These are phyloP conservation scores for Ophiorrhiza pumila DNA, from an alignment of 257 asterid genomes.

Conservation along the genomic window DNA sequence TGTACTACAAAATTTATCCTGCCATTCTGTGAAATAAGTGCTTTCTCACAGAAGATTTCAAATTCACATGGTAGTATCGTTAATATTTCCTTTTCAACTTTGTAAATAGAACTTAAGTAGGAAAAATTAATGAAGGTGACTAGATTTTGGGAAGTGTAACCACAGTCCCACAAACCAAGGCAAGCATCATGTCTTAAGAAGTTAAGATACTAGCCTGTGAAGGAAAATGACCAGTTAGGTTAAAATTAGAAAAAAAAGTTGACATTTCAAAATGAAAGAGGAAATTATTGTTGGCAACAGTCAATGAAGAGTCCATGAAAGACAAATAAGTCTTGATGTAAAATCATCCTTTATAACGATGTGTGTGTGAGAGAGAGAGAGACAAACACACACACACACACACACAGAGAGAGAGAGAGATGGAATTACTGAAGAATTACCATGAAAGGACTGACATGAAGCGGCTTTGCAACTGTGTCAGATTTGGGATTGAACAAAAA, in stretches of 20 bases:
- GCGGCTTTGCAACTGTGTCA: constrained; percentile 86
- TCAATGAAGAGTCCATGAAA: neutral
- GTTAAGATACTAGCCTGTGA: neutral
- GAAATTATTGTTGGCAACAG: neutral
- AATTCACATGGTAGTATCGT: neutral
- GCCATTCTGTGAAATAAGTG: neutral
- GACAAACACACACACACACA: too few species aligned
- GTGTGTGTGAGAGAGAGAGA: neutral
- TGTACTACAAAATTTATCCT: neutral
- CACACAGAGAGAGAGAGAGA: neutral
- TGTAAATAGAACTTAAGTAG: neutral
- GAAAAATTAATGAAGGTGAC: neutral
- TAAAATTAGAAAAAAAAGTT: neutral
- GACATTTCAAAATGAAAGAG: neutral
- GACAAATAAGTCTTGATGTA: neutral
- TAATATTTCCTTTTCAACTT: neutral
- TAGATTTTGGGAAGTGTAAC: neutral
- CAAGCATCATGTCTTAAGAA: neutral
- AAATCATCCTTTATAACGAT: neutral
- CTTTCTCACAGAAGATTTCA: neutral
- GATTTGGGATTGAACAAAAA: constrained; percentile 79
- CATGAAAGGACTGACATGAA: constrained; percentile 99
- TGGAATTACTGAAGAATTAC: constrained; percentile 35
- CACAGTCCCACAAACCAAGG: neutral
- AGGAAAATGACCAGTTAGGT: neutral